Conservation (phyloP, 441 rosid species). For the Populus hybrid region DNA sequence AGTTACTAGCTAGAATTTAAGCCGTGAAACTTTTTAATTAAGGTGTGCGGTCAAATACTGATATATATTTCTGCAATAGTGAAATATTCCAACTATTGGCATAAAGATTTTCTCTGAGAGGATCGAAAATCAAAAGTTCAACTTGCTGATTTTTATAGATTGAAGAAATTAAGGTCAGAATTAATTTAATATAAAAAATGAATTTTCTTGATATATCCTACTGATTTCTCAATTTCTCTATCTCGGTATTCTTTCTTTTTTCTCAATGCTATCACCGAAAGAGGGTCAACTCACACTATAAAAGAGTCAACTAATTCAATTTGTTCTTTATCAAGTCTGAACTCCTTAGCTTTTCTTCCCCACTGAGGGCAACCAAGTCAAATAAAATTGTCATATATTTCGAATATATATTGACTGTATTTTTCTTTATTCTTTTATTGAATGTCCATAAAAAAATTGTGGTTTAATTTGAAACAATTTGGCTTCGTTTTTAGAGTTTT, state of each 20-base stretch:
- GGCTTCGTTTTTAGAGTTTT: background rate
- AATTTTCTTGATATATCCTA: background rate
- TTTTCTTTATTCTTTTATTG: background rate
- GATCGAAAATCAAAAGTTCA: background rate
- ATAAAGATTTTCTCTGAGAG: no score
- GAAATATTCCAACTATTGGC: no score
- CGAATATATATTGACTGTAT: no score
- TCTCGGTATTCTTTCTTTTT: background rate
- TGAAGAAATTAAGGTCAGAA: background rate
- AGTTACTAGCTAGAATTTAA: no score
- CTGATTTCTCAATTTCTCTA: background rate
- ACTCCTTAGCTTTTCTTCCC: background rate
- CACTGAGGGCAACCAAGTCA: background rate
- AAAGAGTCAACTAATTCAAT: background rate
- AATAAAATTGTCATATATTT: background rate
- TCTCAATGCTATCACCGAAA: background rate
- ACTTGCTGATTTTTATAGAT: background rate
- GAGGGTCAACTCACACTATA: background rate
- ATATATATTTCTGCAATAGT: no score
- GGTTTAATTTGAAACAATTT: background rate
- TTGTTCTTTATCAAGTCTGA: background rate
- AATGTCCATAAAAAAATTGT: no score
- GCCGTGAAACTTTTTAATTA: background rate
- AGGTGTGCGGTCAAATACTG: no score
- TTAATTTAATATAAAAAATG: no score